Conservation (phyloP, 164 flowering plant species). For the Pachysandra terminalis region DNA sequence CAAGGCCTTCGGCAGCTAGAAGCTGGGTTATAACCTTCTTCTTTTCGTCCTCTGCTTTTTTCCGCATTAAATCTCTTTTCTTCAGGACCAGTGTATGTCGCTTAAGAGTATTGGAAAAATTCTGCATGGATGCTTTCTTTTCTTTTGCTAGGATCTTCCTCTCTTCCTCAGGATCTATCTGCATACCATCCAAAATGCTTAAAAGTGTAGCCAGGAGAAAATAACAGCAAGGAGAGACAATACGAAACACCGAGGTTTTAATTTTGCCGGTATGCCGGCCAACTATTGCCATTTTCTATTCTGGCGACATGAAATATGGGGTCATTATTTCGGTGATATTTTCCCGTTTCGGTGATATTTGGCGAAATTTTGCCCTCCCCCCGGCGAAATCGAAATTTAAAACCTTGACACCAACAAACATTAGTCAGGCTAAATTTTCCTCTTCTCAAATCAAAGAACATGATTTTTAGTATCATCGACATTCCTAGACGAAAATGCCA, state of each 20-base stretch:
- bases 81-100: slow-evolving; percentile 81
- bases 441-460: neutral
- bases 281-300: no score
- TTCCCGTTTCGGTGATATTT: no score
- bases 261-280: no score
- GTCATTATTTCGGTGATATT: no score
- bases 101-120: slow-evolving; percentile 59
- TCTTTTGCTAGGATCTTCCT: slow-evolving; percentile 73
- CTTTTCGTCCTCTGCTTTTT: slow-evolving; percentile 80
- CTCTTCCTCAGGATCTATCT: slow-evolving; percentile 94
- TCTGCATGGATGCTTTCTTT: slow-evolving; percentile 73
- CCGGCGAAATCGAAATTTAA: no score
- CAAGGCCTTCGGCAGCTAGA: slow-evolving; percentile 92
- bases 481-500: neutral
- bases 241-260: no score
- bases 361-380: no score
- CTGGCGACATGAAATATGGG: no score
- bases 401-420: no score
- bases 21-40: slow-evolving; percentile 56
- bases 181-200: slow-evolving; percentile 2
- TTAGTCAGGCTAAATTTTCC: neutral
- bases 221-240: neutral
- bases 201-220: neutral
- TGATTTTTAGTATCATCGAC: no score
- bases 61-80: slow-evolving; percentile 85